phyloP scores from a whole-genome alignment of 1,284 basidiomycete genomes.

The Puccinia triticina region DNA sequence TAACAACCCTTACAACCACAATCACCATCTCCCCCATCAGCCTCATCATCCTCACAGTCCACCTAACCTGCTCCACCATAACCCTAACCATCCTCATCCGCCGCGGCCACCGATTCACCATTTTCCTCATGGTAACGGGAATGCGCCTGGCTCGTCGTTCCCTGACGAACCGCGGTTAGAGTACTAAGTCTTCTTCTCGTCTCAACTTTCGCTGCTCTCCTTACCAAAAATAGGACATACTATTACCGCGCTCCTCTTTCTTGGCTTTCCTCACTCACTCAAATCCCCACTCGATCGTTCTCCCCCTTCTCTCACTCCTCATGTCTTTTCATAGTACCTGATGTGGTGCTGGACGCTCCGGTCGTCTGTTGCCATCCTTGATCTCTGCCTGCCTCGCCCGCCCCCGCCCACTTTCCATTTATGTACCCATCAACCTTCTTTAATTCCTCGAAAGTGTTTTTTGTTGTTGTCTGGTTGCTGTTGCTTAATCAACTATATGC shows the following conservation, averaged over 20 bases:
- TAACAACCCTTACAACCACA: neutral
- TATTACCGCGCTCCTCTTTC: neutral
- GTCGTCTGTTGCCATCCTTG: too few relatives aligned
- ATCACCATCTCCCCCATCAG: neutral
- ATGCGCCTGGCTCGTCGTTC: neutral
- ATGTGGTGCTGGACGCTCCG: too few relatives aligned
- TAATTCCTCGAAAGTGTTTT: too few relatives aligned
- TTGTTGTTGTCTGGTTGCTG: too few relatives aligned
- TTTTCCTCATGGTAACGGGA: neutral
- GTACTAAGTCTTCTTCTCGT: neutral
- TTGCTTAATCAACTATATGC: too few relatives aligned
- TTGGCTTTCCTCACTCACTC: neutral
- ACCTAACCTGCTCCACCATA: neutral
- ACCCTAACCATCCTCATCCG: neutral
- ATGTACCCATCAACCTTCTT: too few relatives aligned
- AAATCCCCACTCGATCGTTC: neutral
- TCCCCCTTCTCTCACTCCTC: too few relatives aligned
- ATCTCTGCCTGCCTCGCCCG: too few relatives aligned
- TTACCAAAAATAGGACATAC: neutral
- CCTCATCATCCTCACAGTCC: conserved; percentile 1
- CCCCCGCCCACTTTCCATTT: too few relatives aligned
- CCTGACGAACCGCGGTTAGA: conserved; percentile 9
- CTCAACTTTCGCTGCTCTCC: neutral
- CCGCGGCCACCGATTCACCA: neutral
- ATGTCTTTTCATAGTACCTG: too few relatives aligned